These are phyloP conservation scores for Pleurotus sapidus DNA, from an alignment of 768 basidiomycete genomes.

Conservation along the genomic window DNA sequence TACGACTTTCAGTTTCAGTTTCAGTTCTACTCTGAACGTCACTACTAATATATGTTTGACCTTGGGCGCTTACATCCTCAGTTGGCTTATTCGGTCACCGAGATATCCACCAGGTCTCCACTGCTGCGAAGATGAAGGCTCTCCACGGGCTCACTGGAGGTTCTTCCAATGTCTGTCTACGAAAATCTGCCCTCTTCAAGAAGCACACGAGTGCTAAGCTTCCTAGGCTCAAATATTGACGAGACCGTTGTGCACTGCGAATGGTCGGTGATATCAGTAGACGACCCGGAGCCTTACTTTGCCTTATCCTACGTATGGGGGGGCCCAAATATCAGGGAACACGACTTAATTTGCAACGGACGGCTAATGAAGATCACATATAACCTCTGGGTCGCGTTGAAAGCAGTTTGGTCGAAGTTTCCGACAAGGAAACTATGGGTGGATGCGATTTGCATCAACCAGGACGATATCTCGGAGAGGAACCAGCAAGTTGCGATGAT, in stretches of 20 bases:
- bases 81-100: no score
- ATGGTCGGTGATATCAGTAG: neutral
- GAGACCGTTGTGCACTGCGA: neutral
- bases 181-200: no score
- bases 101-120: no score
- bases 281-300: neutral
- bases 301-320: slow-evolving; percentile 2
- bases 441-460: neutral
- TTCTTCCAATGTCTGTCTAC: no score
- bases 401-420: neutral
- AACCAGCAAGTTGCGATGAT: slow-evolving; percentile 1
- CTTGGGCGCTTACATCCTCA: no score
- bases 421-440: neutral
- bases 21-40: no score
- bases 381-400: neutral
- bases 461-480: neutral
- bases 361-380: neutral
- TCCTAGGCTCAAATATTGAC: no score
- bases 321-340: neutral
- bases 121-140: no score
- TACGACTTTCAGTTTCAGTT: no score
- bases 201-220: no score
- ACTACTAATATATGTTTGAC: no score
- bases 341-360: neutral
- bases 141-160: no score